Conservation (phyloP, 495 filamentous ascomycete species). For the Trypethelium eluteriae region DNA sequence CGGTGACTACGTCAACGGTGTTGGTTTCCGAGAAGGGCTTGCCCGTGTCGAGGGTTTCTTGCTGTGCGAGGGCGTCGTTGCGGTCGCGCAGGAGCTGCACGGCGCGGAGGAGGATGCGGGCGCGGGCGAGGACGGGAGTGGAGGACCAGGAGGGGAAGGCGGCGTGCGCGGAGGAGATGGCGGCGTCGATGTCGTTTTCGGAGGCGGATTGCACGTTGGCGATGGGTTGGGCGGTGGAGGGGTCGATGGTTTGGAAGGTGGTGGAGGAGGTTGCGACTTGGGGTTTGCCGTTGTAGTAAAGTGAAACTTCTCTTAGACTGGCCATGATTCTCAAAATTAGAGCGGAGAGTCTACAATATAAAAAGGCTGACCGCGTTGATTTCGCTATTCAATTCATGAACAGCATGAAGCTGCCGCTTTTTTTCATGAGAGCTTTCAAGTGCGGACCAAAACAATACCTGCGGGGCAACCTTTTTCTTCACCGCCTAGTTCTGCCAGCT, state of each 20-base stretch:
- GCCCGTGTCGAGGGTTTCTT: constrained; percentile 67
- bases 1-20: constrained; percentile 65
- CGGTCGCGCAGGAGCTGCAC: constrained; percentile 56
- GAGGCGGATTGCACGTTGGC: constrained; percentile 59
- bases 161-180: constrained; percentile 51
- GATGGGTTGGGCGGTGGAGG: constrained; percentile 55
- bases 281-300: constrained; percentile 60
- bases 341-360: background rate
- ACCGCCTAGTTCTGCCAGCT: too few species aligned
- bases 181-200: constrained; percentile 55
- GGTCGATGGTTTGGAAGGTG: constrained; percentile 60
- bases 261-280: constrained; percentile 51
- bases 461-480: too few species aligned
- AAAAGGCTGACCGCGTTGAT: too few species aligned
- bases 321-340: background rate
- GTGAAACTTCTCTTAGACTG: constrained; percentile 18
- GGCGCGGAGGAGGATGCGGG: constrained; percentile 63
- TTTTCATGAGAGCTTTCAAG: too few species aligned
- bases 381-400: too few species aligned
- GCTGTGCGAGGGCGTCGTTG: constrained; percentile 61
- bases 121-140: constrained; percentile 55
- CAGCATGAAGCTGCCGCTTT: too few species aligned
- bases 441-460: too few species aligned
- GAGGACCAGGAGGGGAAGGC: constrained; percentile 63
- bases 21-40: constrained; percentile 69